Evolutionary conservation across 2,329 filamentous ascomycete species (phyloP).

Genomic region (Lecanoromycetidae sp.): DNA sequence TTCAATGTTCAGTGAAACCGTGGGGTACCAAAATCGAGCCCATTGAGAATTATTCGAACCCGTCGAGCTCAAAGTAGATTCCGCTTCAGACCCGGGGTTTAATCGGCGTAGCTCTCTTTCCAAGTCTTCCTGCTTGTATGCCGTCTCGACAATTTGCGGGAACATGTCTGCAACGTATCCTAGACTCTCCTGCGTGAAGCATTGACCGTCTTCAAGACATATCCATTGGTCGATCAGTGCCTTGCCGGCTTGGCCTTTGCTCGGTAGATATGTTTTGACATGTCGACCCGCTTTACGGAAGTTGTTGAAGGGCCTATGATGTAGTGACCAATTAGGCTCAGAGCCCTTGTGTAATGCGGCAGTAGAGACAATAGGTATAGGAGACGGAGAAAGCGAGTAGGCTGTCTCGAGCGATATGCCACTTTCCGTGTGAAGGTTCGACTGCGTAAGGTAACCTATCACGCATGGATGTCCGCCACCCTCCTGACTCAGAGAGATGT

Average conservation of each 20-base stretch:
- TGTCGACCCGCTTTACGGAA: conserved; percentile 40
- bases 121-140: conserved; percentile 25
- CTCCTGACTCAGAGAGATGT: background rate
- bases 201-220: conserved; percentile 44
- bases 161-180: conserved; percentile 59
- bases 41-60: conserved; percentile 18
- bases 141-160: conserved; percentile 49
- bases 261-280: conserved; percentile 42
- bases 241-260: conserved; percentile 30
- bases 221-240: conserved; percentile 55
- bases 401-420: conserved; percentile 45
- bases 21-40: conserved; percentile 59
- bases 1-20: conserved; percentile 61
- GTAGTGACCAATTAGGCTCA: conserved; percentile 39
- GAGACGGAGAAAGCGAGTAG: conserved; percentile 40
- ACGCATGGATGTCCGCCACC: conserved; percentile 23
- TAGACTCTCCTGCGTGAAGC: conserved; percentile 52
- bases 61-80: background rate
- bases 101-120: background rate
- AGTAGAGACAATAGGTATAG: conserved; percentile 31
- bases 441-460: conserved; percentile 52
- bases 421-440: conserved; percentile 46
- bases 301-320: conserved; percentile 25
- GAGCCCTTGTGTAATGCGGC: conserved; percentile 30
- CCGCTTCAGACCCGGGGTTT: background rate